Evolutionary conservation across 139 green algal genomes (phyloP), one percentile per base, ranked within the genome.

Genomic region (Coelastrella sp.): DNA sequence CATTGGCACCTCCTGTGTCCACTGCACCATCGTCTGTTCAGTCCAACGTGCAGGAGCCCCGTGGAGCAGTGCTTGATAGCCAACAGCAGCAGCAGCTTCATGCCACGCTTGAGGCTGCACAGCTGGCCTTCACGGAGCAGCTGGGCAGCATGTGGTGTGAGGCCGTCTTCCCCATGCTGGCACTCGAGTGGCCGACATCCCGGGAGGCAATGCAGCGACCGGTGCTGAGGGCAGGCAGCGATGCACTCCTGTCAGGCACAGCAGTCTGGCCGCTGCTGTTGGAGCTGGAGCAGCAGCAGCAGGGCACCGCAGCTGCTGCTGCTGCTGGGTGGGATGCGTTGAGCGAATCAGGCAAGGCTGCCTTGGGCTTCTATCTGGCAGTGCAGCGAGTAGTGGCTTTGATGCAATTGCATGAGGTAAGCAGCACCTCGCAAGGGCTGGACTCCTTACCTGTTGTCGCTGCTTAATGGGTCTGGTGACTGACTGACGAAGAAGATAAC

Each of bases 101-200:
- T 19, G 81, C 60, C 4, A 92, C 95, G 9, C 7, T 91, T 22
- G 79, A 85, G 14, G 84, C 88, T 22, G 92, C 90, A 15, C 90
- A 84, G 0, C 61, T 27, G 4, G 89, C 79, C 19, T 91, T 97
- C 68, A 73, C 87, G 49, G 56, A 88, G 27, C 91, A 96, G 82
- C 60, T 96, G 78, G 24, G 78, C 9, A 93, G 95, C 61, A 93
- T 95, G 89, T 98, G 96, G 96, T 93, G 90, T 70, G 96, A 98
- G 61, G 96, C 95, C 59, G 91, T 98, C 65, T 84, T 94, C 19
- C 85, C 91, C 4, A 91, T 98, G 84, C 65, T 97, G 27, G 87
- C 83, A 11, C 15, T 90, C n/a, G 94, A 96, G 91, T 98, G 96
- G 96, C 74, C 74, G 4, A 56, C 35, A 12, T 86, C 91, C 11